Evolutionary conservation across 2,329 filamentous ascomycete genomes (phyloP).

Genomic region (Trichoderma aggressivum): DNA sequence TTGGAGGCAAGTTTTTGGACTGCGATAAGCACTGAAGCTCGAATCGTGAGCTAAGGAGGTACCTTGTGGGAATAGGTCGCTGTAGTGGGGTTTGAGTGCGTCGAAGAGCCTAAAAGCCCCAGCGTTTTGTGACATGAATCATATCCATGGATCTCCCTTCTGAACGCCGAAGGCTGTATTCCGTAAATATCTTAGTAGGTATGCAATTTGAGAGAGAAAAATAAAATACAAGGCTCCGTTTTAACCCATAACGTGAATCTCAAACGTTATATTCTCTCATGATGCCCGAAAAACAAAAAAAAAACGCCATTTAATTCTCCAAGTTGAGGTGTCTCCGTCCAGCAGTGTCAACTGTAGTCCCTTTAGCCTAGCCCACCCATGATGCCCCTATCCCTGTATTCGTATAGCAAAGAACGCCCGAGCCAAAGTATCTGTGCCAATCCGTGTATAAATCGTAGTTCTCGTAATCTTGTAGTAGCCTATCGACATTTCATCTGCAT

Average conservation of each 20-base stretch:
- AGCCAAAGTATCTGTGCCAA: not conserved
- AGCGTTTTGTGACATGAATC: not conserved
- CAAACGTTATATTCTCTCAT: not conserved
- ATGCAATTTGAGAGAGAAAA: not conserved
- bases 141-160: too few species aligned
- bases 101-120: not conserved
- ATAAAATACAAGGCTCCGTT: not conserved
- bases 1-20: not conserved
- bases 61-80: not conserved
- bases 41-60: not conserved
- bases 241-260: not conserved
- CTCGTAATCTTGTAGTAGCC: not conserved
- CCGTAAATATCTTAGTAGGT: not conserved
- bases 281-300: not conserved
- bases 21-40: not conserved
- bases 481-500: not conserved
- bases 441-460: not conserved
- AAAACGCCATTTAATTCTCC: not conserved
- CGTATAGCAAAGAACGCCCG: not conserved
- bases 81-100: not conserved
- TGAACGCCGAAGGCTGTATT: not conserved
- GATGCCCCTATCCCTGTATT: not conserved
- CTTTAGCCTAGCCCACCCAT: not conserved
- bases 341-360: not conserved
- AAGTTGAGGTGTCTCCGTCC: constrained; percentile 4